Conservation (phyloP, 2,329 filamentous ascomycete genomes). For the Dryadomyces quercus-mongolicae region DNA sequence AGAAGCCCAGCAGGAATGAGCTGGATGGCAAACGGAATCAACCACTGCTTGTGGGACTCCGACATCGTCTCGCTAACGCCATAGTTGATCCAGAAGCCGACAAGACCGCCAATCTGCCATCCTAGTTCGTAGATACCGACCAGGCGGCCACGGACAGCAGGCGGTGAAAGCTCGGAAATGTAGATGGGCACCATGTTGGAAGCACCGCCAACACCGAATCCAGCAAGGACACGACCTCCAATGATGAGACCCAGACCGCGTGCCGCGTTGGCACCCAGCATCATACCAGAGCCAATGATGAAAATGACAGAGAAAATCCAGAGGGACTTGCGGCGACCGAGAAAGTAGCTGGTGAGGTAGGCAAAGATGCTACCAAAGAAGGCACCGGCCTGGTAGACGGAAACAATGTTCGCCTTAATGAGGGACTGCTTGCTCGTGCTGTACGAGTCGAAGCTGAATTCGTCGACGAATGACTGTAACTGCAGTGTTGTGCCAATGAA, state of each 20-base stretch:
- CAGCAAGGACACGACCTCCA: constrained; percentile 49
- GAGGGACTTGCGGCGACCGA: constrained; percentile 55
- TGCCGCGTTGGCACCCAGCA: constrained; percentile 51
- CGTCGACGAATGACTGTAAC: constrained; percentile 53
- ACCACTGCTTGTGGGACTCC: constrained; percentile 42
- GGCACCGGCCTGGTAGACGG: constrained; percentile 69
- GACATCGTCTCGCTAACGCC: constrained; percentile 41
- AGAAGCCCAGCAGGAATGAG: constrained; percentile 54
- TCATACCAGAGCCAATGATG: constrained; percentile 57
- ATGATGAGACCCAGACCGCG: constrained; percentile 54
- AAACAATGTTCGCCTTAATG: constrained; percentile 65
- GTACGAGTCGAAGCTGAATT: constrained; percentile 52
- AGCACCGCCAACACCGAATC: constrained; percentile 49
- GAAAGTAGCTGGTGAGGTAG: constrained; percentile 52
- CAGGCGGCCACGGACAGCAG: constrained; percentile 50
- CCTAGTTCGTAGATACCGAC: constrained; percentile 57
- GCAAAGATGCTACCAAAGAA: constrained; percentile 69
- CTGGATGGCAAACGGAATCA: constrained; percentile 54
- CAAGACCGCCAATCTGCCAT: constrained; percentile 50
- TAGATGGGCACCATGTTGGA: constrained; percentile 54
- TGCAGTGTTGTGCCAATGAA: constrained; percentile 71
- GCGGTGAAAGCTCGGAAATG: constrained; percentile 47
- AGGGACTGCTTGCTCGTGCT: constrained; percentile 35
- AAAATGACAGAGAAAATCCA: constrained; percentile 51
- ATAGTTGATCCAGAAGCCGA: constrained; percentile 57